phyloP scores from a whole-genome alignment of 108 stramenopile species.

The Epipyxis sp. region DNA sequence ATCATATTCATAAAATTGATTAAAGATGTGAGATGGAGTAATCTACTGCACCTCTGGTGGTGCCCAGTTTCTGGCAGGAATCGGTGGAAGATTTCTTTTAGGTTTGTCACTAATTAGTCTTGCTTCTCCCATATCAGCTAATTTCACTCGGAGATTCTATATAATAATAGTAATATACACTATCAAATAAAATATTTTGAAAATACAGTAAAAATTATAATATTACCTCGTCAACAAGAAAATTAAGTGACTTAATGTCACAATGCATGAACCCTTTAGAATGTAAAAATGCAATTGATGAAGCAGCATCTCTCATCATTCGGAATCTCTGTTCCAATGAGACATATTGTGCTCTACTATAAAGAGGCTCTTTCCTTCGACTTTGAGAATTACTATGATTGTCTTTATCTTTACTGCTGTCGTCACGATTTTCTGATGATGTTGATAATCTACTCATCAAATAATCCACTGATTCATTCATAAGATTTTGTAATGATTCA shows the following conservation, averaged over 20 bases:
- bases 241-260: constrained; percentile 44
- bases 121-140: constrained; percentile 38
- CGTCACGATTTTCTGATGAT: too few relatives aligned
- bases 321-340: not conserved
- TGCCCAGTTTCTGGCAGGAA: constrained; percentile 29
- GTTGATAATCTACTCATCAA: too few relatives aligned
- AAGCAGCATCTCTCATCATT: constrained; percentile 37
- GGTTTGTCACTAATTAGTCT: constrained; percentile 8
- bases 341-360: not conserved
- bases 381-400: too few relatives aligned
- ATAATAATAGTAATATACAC: not conserved
- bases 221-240: constrained; percentile 31
- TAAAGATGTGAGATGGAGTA: not conserved
- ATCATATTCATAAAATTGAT: too few relatives aligned
- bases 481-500: too few relatives aligned
- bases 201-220: not conserved
- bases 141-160: constrained; percentile 32
- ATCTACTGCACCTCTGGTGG: constrained; percentile 25
- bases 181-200: not conserved
- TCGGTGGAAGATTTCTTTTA: not conserved
- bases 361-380: too few relatives aligned
- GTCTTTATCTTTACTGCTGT: too few relatives aligned
- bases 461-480: too few relatives aligned
- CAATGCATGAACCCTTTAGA: constrained; percentile 36
- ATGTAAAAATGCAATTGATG: constrained; percentile 33